Evolutionary conservation across 2,329 filamentous ascomycete species (phyloP), one percentile per base, ranked within the genome.

Genomic region (Endothia cerciana): DNA sequence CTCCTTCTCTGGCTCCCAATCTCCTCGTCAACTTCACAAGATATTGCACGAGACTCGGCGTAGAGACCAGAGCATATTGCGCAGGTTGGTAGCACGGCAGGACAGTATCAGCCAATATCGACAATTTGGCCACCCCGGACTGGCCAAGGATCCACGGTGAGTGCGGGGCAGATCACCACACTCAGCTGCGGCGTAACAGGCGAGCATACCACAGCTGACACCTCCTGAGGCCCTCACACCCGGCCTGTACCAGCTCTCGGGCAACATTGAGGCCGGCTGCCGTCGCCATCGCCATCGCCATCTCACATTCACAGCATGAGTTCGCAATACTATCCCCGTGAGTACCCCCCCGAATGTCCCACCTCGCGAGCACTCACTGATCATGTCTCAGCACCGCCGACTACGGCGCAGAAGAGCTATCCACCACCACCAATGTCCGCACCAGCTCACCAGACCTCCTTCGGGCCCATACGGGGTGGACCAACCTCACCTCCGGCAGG

Each of bases 401-500:
- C 69, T 43, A 53, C 66, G 63, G 72, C 69, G 4, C 67, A 70
- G 62, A 72, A 70, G 67, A 75, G 64, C 71, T 78, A 78, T 55
- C 76, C 77, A 3, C 75, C 75, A 40, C 77, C 77, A 60, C 77
- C 77, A 41, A 73, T 74, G 71, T 77, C 76, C 40, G 75, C 77
- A 22, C 76, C 77, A 22, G 75, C 76, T 17, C 73, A 71, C 28
- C 72, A 75, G 68, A 77, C 75, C 64, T 76, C 75, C 66, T 77
- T 78, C 68, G 65, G 65, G 11, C 60, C 51, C 10, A 62, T 68
- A 43, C 60, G 65, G 25, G 65, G 66, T n/a, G 61, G 58, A n/a
- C 77, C 77, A 28, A 73, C 73, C 69, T 77, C 76, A 41, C 75
- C 77, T 25, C 76, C 77, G 17, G 75, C 76, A n/a, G 73, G 70